These are phyloP conservation scores for Rhododendron griersonianum DNA, from an alignment of 148 eudicot species.

Conservation along the genomic window DNA sequence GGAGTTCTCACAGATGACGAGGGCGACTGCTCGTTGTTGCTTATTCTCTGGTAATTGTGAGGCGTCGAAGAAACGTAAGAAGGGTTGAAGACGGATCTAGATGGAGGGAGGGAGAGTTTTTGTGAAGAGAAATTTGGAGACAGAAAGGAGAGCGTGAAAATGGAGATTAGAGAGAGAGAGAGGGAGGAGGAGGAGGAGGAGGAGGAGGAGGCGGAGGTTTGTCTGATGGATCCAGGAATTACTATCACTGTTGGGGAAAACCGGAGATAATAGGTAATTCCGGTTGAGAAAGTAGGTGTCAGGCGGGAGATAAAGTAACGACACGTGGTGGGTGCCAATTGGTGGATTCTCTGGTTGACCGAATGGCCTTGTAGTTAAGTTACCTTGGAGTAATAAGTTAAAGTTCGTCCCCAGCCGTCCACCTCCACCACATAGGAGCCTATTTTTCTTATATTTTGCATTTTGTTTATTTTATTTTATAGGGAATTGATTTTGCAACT, in stretches of 20 bases:
- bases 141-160: neutral
- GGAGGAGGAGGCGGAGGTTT: too few species aligned
- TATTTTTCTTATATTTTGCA: neutral
- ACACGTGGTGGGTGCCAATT: neutral
- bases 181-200: neutral
- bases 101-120: neutral
- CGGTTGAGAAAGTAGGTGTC: constrained; percentile 14
- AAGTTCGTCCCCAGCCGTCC: neutral
- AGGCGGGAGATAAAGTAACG: constrained; percentile 1
- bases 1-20: constrained; percentile 8
- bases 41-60: neutral
- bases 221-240: neutral
- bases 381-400: neutral
- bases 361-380: neutral
- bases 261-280: constrained; percentile 14
- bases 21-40: neutral
- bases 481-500: too few species aligned
- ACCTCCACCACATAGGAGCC: too few species aligned
- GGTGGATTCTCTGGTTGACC: neutral
- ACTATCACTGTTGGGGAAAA: constrained; percentile 6
- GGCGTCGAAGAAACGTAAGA: constrained; percentile 22
- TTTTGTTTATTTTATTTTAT: too few species aligned
- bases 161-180: constrained; percentile 1
- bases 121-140: neutral
- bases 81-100: neutral